Evolutionary conservation across 1,139 yeast species (phyloP).

Genomic region (Scheffersomyces illinoinensis): DNA sequence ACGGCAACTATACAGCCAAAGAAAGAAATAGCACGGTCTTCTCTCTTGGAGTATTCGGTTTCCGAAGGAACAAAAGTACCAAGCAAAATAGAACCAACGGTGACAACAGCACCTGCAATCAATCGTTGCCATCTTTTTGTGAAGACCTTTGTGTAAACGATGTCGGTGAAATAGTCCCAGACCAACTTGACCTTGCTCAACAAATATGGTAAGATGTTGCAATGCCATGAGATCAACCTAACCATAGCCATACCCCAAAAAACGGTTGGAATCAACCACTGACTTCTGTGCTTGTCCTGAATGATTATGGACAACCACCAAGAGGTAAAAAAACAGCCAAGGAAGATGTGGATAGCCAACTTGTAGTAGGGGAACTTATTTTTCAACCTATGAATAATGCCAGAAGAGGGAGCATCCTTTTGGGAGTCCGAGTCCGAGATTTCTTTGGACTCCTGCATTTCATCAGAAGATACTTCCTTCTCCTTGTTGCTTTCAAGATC

Average conservation of each 20-base stretch:
- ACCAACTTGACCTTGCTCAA: slow-evolving; percentile 24
- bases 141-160: slow-evolving; percentile 37
- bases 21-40: slow-evolving; percentile 61
- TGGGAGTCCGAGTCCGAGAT: not conserved
- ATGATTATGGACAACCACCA: slow-evolving; percentile 67
- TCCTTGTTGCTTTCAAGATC: not conserved
- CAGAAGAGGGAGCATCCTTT: not conserved
- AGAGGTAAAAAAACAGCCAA: slow-evolving; percentile 55
- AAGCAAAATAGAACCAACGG: slow-evolving; percentile 49
- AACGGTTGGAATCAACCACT: slow-evolving; percentile 67
- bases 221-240: slow-evolving; percentile 56
- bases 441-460: not conserved
- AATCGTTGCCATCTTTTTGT: slow-evolving; percentile 40
- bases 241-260: slow-evolving; percentile 56
- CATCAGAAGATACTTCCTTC: not conserved
- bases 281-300: slow-evolving; percentile 52
- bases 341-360: slow-evolving; percentile 28
- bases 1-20: slow-evolving; percentile 57
- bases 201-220: slow-evolving; percentile 38
- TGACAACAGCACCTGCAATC: slow-evolving; percentile 45
- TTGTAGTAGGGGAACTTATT: slow-evolving; percentile 13
- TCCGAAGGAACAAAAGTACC: slow-evolving; percentile 60
- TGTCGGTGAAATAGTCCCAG: slow-evolving; percentile 45
- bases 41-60: slow-evolving; percentile 46
- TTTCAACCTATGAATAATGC: slow-evolving; percentile 7